These are phyloP conservation scores for Juglanconis juglandina DNA, from an alignment of 2,329 filamentous ascomycete genomes.

Conservation along the genomic window DNA sequence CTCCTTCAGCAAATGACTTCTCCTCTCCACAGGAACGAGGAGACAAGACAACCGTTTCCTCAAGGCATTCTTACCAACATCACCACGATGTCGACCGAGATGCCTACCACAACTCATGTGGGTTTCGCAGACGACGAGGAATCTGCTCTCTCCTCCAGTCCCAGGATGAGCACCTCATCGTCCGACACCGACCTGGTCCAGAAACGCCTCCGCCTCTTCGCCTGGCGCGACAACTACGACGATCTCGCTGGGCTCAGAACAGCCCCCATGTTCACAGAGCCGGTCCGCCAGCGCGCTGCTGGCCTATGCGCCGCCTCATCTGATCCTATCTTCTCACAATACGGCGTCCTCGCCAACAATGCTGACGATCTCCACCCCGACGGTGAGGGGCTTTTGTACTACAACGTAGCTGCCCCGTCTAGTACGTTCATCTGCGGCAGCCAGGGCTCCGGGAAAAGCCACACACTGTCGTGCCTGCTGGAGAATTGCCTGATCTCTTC, in stretches of 20 bases:
- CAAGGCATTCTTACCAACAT: too few relatives aligned
- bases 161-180: not conserved
- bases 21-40: too few relatives aligned
- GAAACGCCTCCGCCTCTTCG: not conserved
- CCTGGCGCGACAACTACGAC: not conserved
- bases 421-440: conserved; percentile 63
- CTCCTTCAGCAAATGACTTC: too few relatives aligned
- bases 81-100: too few relatives aligned
- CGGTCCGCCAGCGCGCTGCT: not conserved
- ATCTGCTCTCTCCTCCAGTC: too few relatives aligned
- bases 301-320: not conserved
- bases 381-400: not conserved
- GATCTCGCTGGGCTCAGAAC: not conserved
- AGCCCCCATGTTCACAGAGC: not conserved
- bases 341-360: not conserved
- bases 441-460: conserved; percentile 58
- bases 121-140: too few relatives aligned
- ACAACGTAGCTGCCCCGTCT: conserved; percentile 36
- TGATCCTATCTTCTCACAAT: not conserved
- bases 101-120: too few relatives aligned
- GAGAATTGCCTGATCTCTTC: conserved; percentile 55
- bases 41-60: too few relatives aligned
- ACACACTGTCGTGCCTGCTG: not conserved
- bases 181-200: not conserved
- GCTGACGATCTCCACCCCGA: not conserved